Evolutionary conservation across 257 asterid genomes (phyloP).

Genomic region (Plantago ovata): DNA sequence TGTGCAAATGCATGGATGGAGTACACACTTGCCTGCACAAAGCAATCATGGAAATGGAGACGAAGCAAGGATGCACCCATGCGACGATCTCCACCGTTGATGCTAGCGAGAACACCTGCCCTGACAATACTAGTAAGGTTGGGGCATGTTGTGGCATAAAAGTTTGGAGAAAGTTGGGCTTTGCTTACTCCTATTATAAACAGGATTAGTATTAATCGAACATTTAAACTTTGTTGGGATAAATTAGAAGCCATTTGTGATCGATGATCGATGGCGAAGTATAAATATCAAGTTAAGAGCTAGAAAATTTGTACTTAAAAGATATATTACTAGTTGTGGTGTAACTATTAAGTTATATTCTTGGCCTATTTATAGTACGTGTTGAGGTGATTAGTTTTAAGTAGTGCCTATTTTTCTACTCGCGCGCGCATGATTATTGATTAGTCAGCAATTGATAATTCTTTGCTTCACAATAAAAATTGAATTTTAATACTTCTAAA

Average conservation of each 20-base stretch:
- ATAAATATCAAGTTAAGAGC: too few species aligned
- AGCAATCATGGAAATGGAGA: constrained; percentile 59
- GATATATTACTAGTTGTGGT: too few species aligned
- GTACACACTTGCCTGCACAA: constrained; percentile 44
- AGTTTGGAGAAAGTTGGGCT: constrained; percentile 50
- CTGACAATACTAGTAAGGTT: constrained; percentile 39
- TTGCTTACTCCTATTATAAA: constrained; percentile 31
- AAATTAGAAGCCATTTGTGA: constrained; percentile 9
- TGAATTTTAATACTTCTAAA: too few species aligned
- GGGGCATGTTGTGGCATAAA: constrained; percentile 47
- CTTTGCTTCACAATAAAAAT: too few species aligned
- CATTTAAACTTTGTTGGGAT: not conserved
- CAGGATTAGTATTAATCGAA: constrained; percentile 23
- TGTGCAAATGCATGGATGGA: too few species aligned
- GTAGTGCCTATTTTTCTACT: too few species aligned
- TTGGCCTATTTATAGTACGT: too few species aligned
- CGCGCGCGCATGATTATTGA: too few species aligned
- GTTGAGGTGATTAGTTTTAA: too few species aligned
- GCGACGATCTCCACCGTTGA: constrained; percentile 29
- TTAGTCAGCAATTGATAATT: too few species aligned
- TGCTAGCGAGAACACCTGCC: constrained; percentile 43
- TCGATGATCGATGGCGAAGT: not conserved
- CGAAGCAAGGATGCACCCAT: constrained; percentile 64
- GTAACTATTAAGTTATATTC: too few species aligned
- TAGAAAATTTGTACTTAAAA: too few species aligned